Evolutionary conservation across 495 filamentous ascomycete genomes (phyloP), one percentile per base, ranked within the genome.

Genomic region (Aspergillus taichungensis): DNA sequence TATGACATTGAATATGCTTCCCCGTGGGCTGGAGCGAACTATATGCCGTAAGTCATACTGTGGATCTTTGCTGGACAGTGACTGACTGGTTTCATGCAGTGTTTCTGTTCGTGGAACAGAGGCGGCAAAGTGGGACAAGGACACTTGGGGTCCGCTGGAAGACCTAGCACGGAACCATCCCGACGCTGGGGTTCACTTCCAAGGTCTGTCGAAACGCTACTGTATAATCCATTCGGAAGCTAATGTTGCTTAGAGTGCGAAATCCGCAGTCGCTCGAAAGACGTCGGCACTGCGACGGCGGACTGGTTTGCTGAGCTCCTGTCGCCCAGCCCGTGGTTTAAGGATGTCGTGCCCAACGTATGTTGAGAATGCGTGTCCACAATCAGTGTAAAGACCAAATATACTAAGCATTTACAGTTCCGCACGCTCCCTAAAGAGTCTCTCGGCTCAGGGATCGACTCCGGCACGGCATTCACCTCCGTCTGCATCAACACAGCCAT

Each of bases 1-100:
- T 94, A 90, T 62, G 86, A 94, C 55, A 81, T 87, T 48, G 88
- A 94, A 74, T 96, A 95, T 55, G 80, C 86, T 0, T 90, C 85
- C 3, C 90, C 90, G 0, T 94, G 85, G 83, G 90, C 90, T 8
- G 90, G 90, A 24, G 90, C 90, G 5, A 92, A 94, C 60, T 87
- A 79, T 44, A 47, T 89, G 42, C 90, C 90, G 84, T 90, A 53
- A 14, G 45, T 45, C 14, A 31, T 11, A 12, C 1, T 45, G 28
- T 43, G 6, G 18, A 24, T 24, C 18, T 24, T 24, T 24, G 18
- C 18, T 24, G 4, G 18, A 24, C 18, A 24, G 18, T 24, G 18
- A 24, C 18, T 24, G 18, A 24, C 12, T 37, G 32, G 13, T 13
- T 14, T 10, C 8, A 1, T 7, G 29, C 10, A 43, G 37, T 8